Percentiles rank a stretch among this genome's conserved stretches.
phyloP scores from a whole-genome alignment of 768 basidiomycete genomes.

The Fomitopsis serialis region DNA sequence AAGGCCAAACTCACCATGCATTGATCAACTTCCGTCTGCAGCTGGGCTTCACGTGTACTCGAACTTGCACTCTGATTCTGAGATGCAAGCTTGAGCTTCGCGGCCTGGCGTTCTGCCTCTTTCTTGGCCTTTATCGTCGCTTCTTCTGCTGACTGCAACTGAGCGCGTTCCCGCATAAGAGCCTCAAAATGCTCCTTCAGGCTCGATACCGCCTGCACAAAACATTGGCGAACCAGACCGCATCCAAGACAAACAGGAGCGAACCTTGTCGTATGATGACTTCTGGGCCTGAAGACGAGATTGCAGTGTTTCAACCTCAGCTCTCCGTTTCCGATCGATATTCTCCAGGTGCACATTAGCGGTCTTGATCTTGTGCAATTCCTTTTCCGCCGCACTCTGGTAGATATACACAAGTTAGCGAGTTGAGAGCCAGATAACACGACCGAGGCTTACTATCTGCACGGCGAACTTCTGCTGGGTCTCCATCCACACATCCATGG shows the following conservation, averaged over 20 bases:
- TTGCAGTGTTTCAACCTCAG: neutral
- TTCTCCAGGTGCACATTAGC: neutral
- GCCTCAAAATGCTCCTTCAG: neutral
- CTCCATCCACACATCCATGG: constrained; percentile 61
- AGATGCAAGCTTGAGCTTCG: constrained; percentile 33
- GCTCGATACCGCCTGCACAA: neutral
- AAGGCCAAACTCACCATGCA: constrained; percentile 45
- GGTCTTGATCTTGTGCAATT: neutral
- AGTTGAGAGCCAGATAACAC: neutral
- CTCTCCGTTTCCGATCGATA: neutral
- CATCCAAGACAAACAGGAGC: constrained; percentile 4
- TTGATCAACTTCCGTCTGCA: constrained; percentile 47
- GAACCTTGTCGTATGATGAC: constrained; percentile 35
- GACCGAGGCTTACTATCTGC: constrained; percentile 49
- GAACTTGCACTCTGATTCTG: constrained; percentile 22
- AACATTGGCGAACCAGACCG: neutral
- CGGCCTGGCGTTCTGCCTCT: constrained; percentile 45
- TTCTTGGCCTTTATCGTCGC: constrained; percentile 40
- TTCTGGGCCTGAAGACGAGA: constrained; percentile 3
- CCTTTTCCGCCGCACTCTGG: constrained; percentile 3
- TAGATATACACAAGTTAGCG: neutral
- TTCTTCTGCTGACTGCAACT: constrained; percentile 43
- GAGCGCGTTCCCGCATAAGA: constrained; percentile 28
- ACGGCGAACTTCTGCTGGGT: constrained; percentile 51
- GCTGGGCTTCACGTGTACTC: constrained; percentile 28